Evolutionary conservation across 805 yeast species (phyloP), one percentile per base, ranked within the genome.

Genomic region (Tetrapisispora taiwanensis): DNA sequence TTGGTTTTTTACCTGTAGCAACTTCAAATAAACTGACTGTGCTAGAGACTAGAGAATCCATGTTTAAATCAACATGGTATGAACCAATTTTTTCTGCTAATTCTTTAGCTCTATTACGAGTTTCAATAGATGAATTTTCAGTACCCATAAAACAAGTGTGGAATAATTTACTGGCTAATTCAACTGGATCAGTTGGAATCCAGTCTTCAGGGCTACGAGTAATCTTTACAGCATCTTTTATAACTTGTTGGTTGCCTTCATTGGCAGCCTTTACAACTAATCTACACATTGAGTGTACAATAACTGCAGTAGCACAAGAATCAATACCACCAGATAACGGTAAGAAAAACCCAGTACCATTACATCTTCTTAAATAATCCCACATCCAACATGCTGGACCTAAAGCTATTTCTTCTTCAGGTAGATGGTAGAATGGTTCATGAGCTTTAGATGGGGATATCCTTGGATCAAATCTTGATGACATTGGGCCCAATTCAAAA

Each of bases 351-450:
- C 99, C 99, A 0, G 88, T 86, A 42, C 92, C 84, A 52, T 77
- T 78, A 53, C 95, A 86, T 51, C 99, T 75, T 62, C 99, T 76
- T 46, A 92, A 72, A 58, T 92, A 92, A 63, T 92, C 99, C 99
- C 99, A 92, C 50, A 92, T 65, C 99, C 99, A 92, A 63, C 98
- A 92, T 0, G 99, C 98, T 0, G 99, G 99, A 0, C 99, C 99
- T 36, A 85, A 69, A 0, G 97, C 97, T 52, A 92, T 90, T 64
- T 92, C 99, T 65, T 92, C 97, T 57, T 89, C 95, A 3, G 98
- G 96, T 2, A 69, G 58, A 63, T 84, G 94, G 55, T 83, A 82
- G 32, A 71, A 72, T 36, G 82, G 71, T 5, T 68, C 70, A 19
- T 65, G 60, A 1, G 74, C 56, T 18, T 58, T 56, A 0, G 92